Evolutionary conservation across 2,329 filamentous ascomycete species (phyloP).

Genomic region (Macroventuria anomochaeta): DNA sequence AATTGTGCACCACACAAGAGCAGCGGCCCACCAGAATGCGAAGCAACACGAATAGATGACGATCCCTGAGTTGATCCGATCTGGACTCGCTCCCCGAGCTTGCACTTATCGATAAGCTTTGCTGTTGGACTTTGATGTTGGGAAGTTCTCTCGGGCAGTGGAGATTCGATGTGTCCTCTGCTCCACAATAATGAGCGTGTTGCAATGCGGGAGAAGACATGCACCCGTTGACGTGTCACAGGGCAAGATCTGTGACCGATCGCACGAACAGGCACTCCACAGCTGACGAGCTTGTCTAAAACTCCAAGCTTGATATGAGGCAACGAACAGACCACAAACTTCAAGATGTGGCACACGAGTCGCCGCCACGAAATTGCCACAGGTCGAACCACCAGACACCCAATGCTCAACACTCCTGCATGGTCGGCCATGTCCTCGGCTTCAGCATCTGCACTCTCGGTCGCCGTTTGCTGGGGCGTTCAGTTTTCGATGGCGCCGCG

Average conservation of each 20-base stretch:
- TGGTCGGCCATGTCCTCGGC: conserved; percentile 4
- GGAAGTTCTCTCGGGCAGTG: conserved; percentile 9
- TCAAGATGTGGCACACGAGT: conserved; percentile 5
- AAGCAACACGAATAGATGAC: conserved; percentile 7
- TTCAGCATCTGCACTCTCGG: conserved; percentile 3
- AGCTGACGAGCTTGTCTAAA: conserved; percentile 10
- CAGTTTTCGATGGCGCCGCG: conserved; percentile 12
- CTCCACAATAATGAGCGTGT: conserved; percentile 17
- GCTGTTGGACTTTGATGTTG: conserved; percentile 14
- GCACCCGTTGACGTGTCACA: conserved; percentile 9
- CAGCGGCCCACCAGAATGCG: background rate
- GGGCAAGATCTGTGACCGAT: conserved; percentile 8
- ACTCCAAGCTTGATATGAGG: conserved; percentile 9
- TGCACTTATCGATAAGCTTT: conserved; percentile 27
- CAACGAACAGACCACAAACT: conserved; percentile 12
- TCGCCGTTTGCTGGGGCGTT: conserved; percentile 11
- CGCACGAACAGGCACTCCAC: conserved; percentile 2
- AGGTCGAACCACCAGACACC: conserved; percentile 2
- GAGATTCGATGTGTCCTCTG: conserved; percentile 6
- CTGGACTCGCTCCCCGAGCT: conserved; percentile 22
- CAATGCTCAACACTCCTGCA: conserved; percentile 7
- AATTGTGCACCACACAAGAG: background rate
- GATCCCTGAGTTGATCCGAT: conserved; percentile 36
- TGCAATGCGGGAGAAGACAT: conserved; percentile 5
- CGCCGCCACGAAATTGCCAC: conserved; percentile 16